Evolutionary conservation across 805 yeast species (phyloP).

Genomic region (Suhomyces prunicola): DNA sequence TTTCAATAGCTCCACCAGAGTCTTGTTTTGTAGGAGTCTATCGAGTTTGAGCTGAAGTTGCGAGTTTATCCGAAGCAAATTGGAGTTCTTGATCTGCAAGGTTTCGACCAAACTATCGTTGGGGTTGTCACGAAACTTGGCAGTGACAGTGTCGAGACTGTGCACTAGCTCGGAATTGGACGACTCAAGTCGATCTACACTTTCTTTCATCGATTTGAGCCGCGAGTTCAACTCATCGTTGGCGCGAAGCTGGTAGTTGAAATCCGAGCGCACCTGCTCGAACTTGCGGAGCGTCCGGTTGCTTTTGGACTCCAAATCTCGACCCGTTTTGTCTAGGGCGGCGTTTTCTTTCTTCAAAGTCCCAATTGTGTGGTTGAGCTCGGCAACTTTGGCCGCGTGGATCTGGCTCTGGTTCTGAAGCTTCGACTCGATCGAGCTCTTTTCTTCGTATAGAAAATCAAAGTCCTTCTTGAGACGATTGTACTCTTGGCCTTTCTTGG

Average conservation of each 20-base stretch:
- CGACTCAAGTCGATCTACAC: slow-evolving; percentile 24
- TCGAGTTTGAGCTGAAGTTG: slow-evolving; percentile 52
- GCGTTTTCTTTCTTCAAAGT: slow-evolving; percentile 18
- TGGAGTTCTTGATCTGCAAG: slow-evolving; percentile 29
- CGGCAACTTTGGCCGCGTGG: slow-evolving; percentile 14
- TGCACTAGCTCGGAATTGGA: slow-evolving; percentile 30
- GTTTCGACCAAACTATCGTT: slow-evolving; percentile 11
- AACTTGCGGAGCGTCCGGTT: slow-evolving; percentile 23
- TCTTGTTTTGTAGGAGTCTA: slow-evolving; percentile 45
- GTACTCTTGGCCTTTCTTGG: slow-evolving; percentile 32
- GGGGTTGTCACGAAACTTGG: slow-evolving; percentile 8
- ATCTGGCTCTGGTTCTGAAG: slow-evolving; percentile 29
- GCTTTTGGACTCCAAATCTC: slow-evolving; percentile 20
- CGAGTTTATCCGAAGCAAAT: slow-evolving; percentile 48
- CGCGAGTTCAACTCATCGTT: slow-evolving; percentile 40
- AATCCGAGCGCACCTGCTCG: slow-evolving; percentile 35
- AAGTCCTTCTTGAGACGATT: slow-evolving; percentile 33
- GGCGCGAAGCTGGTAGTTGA: slow-evolving; percentile 29
- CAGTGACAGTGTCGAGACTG: slow-evolving; percentile 28
- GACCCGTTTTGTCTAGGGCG: slow-evolving; percentile 8
- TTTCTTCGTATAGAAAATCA: slow-evolving; percentile 33
- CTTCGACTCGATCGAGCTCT: slow-evolving; percentile 31
- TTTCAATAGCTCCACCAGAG: slow-evolving; percentile 50
- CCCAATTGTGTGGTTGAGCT: slow-evolving; percentile 17
- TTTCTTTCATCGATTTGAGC: slow-evolving; percentile 25